A percentile compares a stretch with the other conserved stretches of the same genome.
Conservation (phyloP, 345 rosid species). For the Pugionium dolabratum region DNA sequence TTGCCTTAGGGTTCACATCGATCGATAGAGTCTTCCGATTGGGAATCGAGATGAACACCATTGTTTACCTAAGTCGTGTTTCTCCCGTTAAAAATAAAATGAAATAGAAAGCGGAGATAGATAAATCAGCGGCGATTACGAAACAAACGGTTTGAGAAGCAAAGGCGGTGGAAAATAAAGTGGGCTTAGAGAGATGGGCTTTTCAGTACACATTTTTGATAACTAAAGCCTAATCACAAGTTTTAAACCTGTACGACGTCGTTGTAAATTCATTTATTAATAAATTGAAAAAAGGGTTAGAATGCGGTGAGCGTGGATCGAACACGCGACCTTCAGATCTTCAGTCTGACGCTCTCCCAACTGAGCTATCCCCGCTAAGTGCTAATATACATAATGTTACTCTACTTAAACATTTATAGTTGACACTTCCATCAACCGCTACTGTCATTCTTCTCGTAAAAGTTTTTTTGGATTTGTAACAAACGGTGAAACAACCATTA, state of each 20-base stretch:
- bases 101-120: neutral
- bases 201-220: neutral
- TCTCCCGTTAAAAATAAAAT: neutral
- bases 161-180: neutral
- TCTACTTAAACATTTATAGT: no score
- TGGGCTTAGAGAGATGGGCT: constrained; percentile 1
- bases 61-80: constrained; percentile 8
- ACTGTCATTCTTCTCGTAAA: no score
- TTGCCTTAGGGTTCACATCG: constrained; percentile 50
- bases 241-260: neutral
- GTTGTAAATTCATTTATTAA: no score
- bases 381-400: no score
- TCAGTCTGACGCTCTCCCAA: constrained; percentile 95
- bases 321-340: constrained; percentile 78
- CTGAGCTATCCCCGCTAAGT: constrained; percentile 82
- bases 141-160: neutral
- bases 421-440: no score
- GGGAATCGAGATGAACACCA: constrained; percentile 67
- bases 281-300: no score
- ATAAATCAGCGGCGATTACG: neutral
- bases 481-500: no score
- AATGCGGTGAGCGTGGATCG: constrained; percentile 73
- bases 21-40: constrained; percentile 50
- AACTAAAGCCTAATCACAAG: neutral
- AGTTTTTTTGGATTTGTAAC: no score